Conservation (phyloP, 2,329 filamentous ascomycete species). For the Colletotrichum tanaceti region DNA sequence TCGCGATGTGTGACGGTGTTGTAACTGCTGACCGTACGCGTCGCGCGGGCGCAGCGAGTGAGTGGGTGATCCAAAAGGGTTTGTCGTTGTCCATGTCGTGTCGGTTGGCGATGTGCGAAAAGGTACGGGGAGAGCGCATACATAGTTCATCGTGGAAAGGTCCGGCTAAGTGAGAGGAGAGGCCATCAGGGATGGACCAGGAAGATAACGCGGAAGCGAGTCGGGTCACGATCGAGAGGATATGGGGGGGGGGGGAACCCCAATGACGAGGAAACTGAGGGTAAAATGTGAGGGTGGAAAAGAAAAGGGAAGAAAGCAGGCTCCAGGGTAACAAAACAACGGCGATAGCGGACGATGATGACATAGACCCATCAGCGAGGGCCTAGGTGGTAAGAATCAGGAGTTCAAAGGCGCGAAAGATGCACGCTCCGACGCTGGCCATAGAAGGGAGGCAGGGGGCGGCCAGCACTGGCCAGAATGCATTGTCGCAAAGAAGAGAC, state of each 20-base stretch:
- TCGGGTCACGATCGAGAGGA: background rate
- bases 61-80: background rate
- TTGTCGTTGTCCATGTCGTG: too few relatives aligned
- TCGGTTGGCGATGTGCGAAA: conserved; percentile 12
- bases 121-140: background rate
- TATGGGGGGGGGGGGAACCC: background rate
- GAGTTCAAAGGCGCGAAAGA: background rate
- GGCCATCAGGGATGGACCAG: conserved; percentile 33
- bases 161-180: background rate
- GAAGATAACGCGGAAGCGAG: conserved; percentile 4
- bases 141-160: background rate
- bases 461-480: conserved; percentile 31
- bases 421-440: too few relatives aligned
- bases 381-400: background rate
- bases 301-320: conserved; percentile 19
- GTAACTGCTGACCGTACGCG: conserved; percentile 9
- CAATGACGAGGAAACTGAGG: background rate
- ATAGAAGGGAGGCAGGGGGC: conserved; percentile 2
- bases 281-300: background rate
- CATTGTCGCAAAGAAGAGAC: conserved; percentile 29
- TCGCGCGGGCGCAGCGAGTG: conserved; percentile 5
- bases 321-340: conserved; percentile 21
- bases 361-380: conserved; percentile 33
- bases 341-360: conserved; percentile 30
- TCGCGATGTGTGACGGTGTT: conserved; percentile 17